phyloP scores from a whole-genome alignment of 805 yeast genomes.

The Teunomyces tritomae region DNA sequence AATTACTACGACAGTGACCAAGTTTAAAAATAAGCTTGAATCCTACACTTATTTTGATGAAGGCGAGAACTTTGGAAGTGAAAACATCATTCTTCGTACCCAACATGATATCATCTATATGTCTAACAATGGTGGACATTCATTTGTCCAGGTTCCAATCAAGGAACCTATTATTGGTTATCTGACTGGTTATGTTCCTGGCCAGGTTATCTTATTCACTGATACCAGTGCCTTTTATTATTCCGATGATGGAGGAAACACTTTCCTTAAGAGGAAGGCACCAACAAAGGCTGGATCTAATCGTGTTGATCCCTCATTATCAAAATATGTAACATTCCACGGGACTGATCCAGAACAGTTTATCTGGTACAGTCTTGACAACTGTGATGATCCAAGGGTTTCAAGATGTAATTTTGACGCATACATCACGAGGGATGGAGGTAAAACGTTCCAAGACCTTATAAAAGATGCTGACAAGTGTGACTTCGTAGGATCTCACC shows the following conservation, averaged over 20 bases:
- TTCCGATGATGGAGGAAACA: constrained; percentile 67
- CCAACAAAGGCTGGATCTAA: constrained; percentile 45
- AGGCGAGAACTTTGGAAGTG: constrained; percentile 31
- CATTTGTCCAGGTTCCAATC: constrained; percentile 40
- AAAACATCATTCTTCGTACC: constrained; percentile 57
- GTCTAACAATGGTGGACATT: constrained; percentile 68
- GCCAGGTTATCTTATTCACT: constrained; percentile 56
- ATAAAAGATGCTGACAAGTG: constrained; percentile 57
- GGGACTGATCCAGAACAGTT: constrained; percentile 53
- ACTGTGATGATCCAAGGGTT: constrained; percentile 48
- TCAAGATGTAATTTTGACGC: constrained; percentile 56
- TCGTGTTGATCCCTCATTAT: constrained; percentile 17
- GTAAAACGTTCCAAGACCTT: constrained; percentile 57
- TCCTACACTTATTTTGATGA: constrained; percentile 64
- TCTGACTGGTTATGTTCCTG: constrained; percentile 57
- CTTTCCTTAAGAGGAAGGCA: constrained; percentile 45
- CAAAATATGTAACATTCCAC: constrained; percentile 54
- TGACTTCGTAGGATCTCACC: constrained; percentile 59
- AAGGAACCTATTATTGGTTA: constrained; percentile 50
- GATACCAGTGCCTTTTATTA: constrained; percentile 47
- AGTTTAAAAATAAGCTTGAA: constrained; percentile 51
- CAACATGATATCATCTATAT: constrained; percentile 50
- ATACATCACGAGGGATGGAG: constrained; percentile 65
- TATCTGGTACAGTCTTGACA: constrained; percentile 65
- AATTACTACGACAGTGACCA: constrained; percentile 38